Percentiles rank a stretch among this genome's conserved stretches.
phyloP scores from a whole-genome alignment of 164 flowering plant genomes.

The Nelumbo lutea region DNA sequence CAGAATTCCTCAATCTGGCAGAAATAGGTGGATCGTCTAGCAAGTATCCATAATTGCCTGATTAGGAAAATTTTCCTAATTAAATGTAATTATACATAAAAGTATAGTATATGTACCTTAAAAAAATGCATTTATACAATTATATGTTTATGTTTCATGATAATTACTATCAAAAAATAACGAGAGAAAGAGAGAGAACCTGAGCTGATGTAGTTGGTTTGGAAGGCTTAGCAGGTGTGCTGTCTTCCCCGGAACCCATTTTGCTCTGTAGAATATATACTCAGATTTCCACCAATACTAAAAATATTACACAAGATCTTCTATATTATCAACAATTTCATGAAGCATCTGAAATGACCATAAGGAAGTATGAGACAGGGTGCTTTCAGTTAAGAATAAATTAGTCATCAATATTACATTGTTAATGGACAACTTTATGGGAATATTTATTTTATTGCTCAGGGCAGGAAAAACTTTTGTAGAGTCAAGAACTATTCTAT shows the following conservation, averaged over 20 bases:
- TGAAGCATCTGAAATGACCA: conserved; percentile 3
- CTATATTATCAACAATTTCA: background rate
- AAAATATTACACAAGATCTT: background rate
- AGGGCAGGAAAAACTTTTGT: background rate
- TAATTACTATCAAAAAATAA: too few species aligned
- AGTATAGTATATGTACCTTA: too few species aligned
- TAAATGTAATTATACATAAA: too few species aligned
- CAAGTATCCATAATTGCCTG: too few species aligned
- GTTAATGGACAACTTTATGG: background rate
- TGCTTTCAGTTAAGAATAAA: background rate
- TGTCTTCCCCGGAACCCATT: conserved; percentile 56
- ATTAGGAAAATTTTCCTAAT: too few species aligned
- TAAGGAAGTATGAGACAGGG: background rate
- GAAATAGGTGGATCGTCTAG: too few species aligned
- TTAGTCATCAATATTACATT: background rate
- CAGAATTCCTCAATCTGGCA: too few species aligned
- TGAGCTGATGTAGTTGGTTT: conserved; percentile 19
- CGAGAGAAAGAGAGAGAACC: conserved; percentile 6
- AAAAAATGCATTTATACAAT: too few species aligned
- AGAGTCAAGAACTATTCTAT: background rate
- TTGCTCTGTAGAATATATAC: background rate
- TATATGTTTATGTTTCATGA: too few species aligned
- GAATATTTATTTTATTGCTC: background rate
- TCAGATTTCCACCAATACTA: background rate
- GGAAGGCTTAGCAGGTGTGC: conserved; percentile 38